These are phyloP conservation scores for Candida manassasensis DNA, from an alignment of 805 yeast species.

Conservation along the genomic window DNA sequence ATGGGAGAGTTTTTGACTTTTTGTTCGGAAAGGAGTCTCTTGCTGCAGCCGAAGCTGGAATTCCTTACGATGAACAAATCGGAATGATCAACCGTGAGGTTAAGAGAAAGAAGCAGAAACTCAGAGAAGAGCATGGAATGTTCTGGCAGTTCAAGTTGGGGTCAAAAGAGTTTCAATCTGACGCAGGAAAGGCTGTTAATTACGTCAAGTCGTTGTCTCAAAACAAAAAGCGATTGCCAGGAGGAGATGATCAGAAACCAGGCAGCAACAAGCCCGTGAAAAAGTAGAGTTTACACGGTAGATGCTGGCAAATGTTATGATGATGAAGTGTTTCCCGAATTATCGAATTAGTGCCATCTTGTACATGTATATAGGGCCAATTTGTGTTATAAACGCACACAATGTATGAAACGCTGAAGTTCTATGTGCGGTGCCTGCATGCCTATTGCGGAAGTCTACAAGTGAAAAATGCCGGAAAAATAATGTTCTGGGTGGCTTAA, in stretches of 20 bases:
- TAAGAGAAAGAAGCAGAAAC: constrained; percentile 44
- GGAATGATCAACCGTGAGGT: constrained; percentile 45
- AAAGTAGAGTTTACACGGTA: no score
- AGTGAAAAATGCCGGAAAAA: no score
- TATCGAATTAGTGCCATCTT: no score
- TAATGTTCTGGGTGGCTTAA: no score
- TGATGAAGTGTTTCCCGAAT: no score
- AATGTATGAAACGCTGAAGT: no score
- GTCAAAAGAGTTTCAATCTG: constrained; percentile 27
- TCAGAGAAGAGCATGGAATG: constrained; percentile 52
- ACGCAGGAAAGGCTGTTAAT: constrained; percentile 19
- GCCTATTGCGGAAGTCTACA: no score
- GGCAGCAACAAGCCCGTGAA: no score
- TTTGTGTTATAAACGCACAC: no score
- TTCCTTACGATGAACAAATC: constrained; percentile 56
- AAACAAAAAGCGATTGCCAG: constrained; percentile 2
- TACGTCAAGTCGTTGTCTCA: constrained; percentile 15
- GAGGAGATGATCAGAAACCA: background rate
- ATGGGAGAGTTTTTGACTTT: constrained; percentile 78
- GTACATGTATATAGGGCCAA: no score
- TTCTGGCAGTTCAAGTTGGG: constrained; percentile 54
- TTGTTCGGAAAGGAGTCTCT: constrained; percentile 76
- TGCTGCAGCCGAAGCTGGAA: constrained; percentile 71
- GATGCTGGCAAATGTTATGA: no score
- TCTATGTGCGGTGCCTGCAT: no score